phyloP scores from a whole-genome alignment of 371 early-diverging fungal genomes.

The Zychaea mexicana region DNA sequence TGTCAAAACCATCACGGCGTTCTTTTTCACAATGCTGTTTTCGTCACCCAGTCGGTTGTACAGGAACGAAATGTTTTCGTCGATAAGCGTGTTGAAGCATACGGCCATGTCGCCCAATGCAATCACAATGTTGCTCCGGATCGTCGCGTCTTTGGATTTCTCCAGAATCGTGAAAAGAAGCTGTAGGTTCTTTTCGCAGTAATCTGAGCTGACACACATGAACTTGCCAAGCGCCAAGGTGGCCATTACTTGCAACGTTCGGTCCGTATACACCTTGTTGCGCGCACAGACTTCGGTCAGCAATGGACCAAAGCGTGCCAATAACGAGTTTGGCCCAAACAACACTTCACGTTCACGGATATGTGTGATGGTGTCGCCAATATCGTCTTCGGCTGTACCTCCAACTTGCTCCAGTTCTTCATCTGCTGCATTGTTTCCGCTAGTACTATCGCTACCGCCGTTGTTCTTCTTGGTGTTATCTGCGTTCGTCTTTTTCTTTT shows the following conservation, averaged over 20 bases:
- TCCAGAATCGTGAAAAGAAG: constrained; percentile 89
- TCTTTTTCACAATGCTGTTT: constrained; percentile 85
- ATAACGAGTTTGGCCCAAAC: constrained; percentile 74
- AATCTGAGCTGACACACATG: constrained; percentile 94
- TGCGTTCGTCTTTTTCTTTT: constrained; percentile 59
- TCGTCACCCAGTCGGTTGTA: constrained; percentile 87
- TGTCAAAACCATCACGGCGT: constrained; percentile 96
- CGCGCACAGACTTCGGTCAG: constrained; percentile 80
- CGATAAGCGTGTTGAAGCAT: constrained; percentile 93
- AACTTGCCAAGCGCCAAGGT: constrained; percentile 89
- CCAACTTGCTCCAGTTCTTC: constrained; percentile 91
- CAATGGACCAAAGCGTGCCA: constrained; percentile 82
- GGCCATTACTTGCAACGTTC: constrained; percentile 80
- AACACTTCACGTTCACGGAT: constrained; percentile 93
- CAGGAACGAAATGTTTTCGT: constrained; percentile 89
- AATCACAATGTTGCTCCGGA: constrained; percentile 89
- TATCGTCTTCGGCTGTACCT: constrained; percentile 94
- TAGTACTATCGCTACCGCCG: background rate
- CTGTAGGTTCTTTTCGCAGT: constrained; percentile 91
- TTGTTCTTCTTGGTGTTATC: constrained; percentile 27
- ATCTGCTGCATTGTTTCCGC: constrained; percentile 28
- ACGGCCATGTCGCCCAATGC: constrained; percentile 97
- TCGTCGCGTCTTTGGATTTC: constrained; percentile 75
- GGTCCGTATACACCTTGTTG: constrained; percentile 78
- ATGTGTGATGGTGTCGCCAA: constrained; percentile 81